Percentiles rank a stretch among this genome's conserved stretches.
phyloP scores from a whole-genome alignment of 768 basidiomycete genomes.

The Suillus cothurnatus region DNA sequence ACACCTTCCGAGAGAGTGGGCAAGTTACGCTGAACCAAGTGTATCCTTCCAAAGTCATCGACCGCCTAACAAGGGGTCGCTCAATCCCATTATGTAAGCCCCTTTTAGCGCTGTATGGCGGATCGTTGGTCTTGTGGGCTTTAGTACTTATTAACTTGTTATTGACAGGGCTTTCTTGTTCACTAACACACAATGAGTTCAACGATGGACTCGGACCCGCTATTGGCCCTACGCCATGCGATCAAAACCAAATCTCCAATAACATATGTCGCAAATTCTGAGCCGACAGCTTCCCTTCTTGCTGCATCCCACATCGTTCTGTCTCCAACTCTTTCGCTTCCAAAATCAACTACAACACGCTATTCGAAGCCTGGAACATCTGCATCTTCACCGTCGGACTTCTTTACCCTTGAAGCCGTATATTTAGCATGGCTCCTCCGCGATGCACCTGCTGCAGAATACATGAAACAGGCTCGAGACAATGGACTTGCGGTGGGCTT shows the following conservation, averaged over 20 bases:
- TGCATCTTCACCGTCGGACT: slow-evolving; percentile 42
- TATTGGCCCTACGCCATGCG: slow-evolving; percentile 62
- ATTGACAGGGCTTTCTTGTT: not conserved
- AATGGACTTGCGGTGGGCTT: slow-evolving; percentile 71
- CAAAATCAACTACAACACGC: slow-evolving; percentile 77
- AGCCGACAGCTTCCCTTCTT: slow-evolving; percentile 49
- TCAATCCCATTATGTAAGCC: not conserved
- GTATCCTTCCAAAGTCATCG: not conserved
- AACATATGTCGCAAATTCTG: slow-evolving; percentile 42
- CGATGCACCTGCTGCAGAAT: slow-evolving; percentile 78
- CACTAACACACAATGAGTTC: slow-evolving; percentile 6
- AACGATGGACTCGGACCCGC: slow-evolving; percentile 42
- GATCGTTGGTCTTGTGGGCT: not conserved
- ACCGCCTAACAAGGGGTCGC: not conserved
- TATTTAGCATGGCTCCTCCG: slow-evolving; percentile 82
- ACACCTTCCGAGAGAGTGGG: not conserved
- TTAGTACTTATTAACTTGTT: not conserved
- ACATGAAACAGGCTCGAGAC: slow-evolving; percentile 84
- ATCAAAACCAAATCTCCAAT: slow-evolving; percentile 56
- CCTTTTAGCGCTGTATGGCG: not conserved
- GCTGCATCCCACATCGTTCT: slow-evolving; percentile 69
- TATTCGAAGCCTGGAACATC: slow-evolving; percentile 66
- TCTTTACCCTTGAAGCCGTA: slow-evolving; percentile 80
- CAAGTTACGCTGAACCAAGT: not conserved
- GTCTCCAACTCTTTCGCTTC: slow-evolving; percentile 51